These are phyloP conservation scores for Rhipidocladum racemiflorum DNA, from an alignment of 176 grass and related monocot genomes.

Conservation along the genomic window DNA sequence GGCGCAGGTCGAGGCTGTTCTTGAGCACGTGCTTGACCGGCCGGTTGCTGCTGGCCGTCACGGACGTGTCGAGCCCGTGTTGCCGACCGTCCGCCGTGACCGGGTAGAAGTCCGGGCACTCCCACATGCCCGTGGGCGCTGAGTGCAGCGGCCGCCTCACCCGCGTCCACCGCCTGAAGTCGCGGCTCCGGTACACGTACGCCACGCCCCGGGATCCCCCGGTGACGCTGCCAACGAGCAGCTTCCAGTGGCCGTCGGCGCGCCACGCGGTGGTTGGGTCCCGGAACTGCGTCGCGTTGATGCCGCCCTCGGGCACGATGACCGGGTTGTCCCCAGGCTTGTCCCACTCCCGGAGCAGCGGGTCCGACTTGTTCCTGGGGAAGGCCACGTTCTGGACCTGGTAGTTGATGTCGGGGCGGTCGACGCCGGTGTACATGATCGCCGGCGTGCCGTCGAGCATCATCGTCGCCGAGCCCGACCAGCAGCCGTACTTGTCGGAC, in stretches of 20 bases:
- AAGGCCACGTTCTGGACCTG: constrained; percentile 74
- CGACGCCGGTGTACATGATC: constrained; percentile 62
- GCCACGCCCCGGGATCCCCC: constrained; percentile 25
- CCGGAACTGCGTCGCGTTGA: constrained; percentile 64
- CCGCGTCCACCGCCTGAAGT: constrained; percentile 61
- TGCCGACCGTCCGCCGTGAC: constrained; percentile 20
- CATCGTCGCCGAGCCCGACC: constrained; percentile 69
- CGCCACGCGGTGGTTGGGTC: constrained; percentile 77
- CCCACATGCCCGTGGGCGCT: constrained; percentile 72
- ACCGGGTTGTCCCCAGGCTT: constrained; percentile 62
- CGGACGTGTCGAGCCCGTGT: constrained; percentile 40
- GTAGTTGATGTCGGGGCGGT: constrained; percentile 22
- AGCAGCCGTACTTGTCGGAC: constrained; percentile 56
- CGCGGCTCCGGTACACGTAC: constrained; percentile 63
- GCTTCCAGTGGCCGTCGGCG: constrained; percentile 45
- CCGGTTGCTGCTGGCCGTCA: neutral
- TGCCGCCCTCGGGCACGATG: constrained; percentile 36
- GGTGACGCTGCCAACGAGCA: constrained; percentile 47
- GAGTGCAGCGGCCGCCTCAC: constrained; percentile 62
- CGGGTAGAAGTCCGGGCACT: constrained; percentile 85
- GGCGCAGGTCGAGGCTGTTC: constrained; percentile 65
- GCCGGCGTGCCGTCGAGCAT: constrained; percentile 39
- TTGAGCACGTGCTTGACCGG: constrained; percentile 66
- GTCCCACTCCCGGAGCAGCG: constrained; percentile 59
- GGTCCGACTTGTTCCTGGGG: constrained; percentile 52